phyloP scores from a whole-genome alignment of 1,139 yeast genomes.

The Pichia sp. region DNA sequence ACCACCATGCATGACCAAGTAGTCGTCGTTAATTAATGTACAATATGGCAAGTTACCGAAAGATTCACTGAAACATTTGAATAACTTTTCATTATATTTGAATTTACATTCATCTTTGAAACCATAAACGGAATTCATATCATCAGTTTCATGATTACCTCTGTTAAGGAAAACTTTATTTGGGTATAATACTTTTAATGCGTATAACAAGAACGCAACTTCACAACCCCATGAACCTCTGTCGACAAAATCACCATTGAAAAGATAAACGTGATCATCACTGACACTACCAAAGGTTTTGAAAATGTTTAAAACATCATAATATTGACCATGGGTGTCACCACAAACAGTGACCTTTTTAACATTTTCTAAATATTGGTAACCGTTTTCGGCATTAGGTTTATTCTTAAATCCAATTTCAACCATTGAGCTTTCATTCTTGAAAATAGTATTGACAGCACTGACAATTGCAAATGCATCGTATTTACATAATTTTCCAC shows the following conservation, averaged over 20 bases:
- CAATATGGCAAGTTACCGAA: constrained; percentile 89
- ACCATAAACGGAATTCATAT: constrained; percentile 96
- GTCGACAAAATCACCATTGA: constrained; percentile 97
- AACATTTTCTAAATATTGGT: constrained; percentile 28
- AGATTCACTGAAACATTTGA: constrained; percentile 81
- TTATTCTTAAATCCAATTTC: constrained; percentile 56
- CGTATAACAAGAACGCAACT: constrained; percentile 80
- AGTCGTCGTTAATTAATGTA: constrained; percentile 70
- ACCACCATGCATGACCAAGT: constrained; percentile 95
- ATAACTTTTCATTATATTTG: constrained; percentile 82
- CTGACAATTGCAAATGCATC: constrained; percentile 84
- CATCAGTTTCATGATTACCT: constrained; percentile 96
- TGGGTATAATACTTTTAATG: constrained; percentile 81
- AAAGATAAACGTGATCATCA: constrained; percentile 69
- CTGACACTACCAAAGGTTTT: constrained; percentile 63
- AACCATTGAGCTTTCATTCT: constrained; percentile 69
- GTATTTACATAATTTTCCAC: constrained; percentile 72
- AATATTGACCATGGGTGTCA: constrained; percentile 97
- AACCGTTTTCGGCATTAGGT: constrained; percentile 21
- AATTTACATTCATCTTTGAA: constrained; percentile 94
- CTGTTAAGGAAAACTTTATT: constrained; percentile 70
- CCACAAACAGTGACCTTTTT: constrained; percentile 80
- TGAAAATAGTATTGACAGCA: constrained; percentile 65
- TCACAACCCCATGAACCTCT: constrained; percentile 99
- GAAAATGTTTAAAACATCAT: constrained; percentile 82